Evolutionary conservation across 768 basidiomycete genomes (phyloP).

Genomic region (Daedaleopsis nitida): DNA sequence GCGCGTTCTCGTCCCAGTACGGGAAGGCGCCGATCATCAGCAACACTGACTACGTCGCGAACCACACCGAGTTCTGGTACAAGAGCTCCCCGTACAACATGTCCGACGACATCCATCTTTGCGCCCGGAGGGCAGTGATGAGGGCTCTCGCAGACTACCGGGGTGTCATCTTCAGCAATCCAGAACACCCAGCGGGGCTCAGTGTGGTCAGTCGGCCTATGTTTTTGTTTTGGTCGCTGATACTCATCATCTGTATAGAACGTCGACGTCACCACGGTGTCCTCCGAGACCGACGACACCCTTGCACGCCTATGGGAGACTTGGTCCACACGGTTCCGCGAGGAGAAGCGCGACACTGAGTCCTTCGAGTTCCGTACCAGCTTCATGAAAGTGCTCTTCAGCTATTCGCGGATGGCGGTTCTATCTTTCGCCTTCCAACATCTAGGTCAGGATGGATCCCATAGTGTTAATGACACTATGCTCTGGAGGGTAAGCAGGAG

Average conservation of each 20-base stretch:
- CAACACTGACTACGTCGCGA: conserved; percentile 75
- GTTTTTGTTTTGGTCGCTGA: neutral
- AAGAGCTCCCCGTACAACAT: conserved; percentile 65
- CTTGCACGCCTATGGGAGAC: conserved; percentile 53
- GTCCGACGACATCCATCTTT: conserved; percentile 74
- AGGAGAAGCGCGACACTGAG: conserved; percentile 55
- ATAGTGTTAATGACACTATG: conserved; percentile 23
- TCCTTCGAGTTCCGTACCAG: conserved; percentile 42
- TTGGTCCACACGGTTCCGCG: conserved; percentile 53
- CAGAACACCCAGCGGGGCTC: conserved; percentile 70
- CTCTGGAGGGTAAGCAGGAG: conserved; percentile 24
- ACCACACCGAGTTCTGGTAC: conserved; percentile 74
- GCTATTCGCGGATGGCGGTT: conserved; percentile 42
- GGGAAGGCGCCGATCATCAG: conserved; percentile 84
- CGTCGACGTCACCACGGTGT: conserved; percentile 63
- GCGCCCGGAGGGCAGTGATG: conserved; percentile 76
- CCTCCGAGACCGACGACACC: conserved; percentile 69
- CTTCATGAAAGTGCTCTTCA: conserved; percentile 28
- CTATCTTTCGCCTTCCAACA: conserved; percentile 47
- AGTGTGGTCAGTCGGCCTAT: conserved; percentile 48
- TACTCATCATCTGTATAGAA: conserved; percentile 39
- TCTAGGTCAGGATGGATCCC: conserved; percentile 26
- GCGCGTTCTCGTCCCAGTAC: conserved; percentile 85
- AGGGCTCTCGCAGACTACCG: conserved; percentile 63
- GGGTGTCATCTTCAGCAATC: conserved; percentile 70